Conservation (phyloP, 2,329 filamentous ascomycete species). For the Aspergillus arachidicola region DNA sequence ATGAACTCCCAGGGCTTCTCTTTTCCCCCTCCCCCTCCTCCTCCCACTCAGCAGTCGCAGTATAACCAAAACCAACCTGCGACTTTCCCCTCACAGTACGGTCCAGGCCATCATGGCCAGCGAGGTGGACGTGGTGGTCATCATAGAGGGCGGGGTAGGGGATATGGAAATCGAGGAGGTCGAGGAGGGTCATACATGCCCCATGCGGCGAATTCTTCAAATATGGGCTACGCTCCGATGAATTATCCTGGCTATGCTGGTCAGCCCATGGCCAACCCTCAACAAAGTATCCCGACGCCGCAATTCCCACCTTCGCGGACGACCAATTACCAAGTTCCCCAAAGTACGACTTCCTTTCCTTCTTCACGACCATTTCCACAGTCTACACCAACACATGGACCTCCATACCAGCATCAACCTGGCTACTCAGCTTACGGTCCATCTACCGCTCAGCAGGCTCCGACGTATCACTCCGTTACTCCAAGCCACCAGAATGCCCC, state of each 20-base stretch:
- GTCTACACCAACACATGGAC: constrained; percentile 21
- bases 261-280: constrained; percentile 28
- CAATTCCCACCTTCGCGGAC: constrained; percentile 29
- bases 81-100: constrained; percentile 29
- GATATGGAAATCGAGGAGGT: constrained; percentile 35
- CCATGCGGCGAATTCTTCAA: constrained; percentile 24
- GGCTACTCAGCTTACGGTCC: constrained; percentile 30
- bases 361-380: constrained; percentile 31
- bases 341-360: constrained; percentile 23
- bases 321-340: constrained; percentile 25
- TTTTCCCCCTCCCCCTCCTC: constrained; percentile 50
- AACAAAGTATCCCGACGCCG: constrained; percentile 26
- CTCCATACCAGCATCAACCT: constrained; percentile 30
- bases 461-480: constrained; percentile 22
- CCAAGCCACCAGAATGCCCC: constrained; percentile 27
- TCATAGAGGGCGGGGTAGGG: constrained; percentile 38
- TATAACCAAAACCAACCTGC: constrained; percentile 17
- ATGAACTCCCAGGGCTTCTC: constrained; percentile 49
- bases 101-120: constrained; percentile 28
- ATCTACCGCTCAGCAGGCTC: constrained; percentile 25
- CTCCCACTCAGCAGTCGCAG: constrained; percentile 31
- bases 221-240: constrained; percentile 32
- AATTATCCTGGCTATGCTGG: constrained; percentile 34
- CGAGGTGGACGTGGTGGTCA: constrained; percentile 33
- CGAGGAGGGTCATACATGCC: constrained; percentile 30